phyloP scores from a whole-genome alignment of 2,329 filamentous ascomycete genomes.

The Penicillium paneum region DNA sequence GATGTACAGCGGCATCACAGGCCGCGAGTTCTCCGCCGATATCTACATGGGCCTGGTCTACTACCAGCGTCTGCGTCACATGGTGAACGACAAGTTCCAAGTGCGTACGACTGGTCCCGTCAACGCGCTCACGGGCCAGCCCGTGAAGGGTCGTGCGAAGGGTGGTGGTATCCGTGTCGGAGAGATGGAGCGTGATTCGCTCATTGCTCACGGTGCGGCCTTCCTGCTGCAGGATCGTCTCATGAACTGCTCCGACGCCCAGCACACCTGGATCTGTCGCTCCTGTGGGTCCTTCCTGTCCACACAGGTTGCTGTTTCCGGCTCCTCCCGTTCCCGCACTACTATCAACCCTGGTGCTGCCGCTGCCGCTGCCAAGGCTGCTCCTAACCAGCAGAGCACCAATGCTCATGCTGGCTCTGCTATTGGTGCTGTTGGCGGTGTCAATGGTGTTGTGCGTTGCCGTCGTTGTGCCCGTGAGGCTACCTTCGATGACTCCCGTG shows the following conservation, averaged over 20 bases:
- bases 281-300: conserved; percentile 87
- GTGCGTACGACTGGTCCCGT: conserved; percentile 93
- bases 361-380: conserved; percentile 32
- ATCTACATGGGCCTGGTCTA: conserved; percentile 97
- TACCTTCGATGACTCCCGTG: conserved; percentile 62
- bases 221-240: conserved; percentile 93
- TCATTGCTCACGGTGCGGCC: conserved; percentile 91
- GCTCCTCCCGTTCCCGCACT: conserved; percentile 27
- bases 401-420: conserved; percentile 44
- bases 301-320: conserved; percentile 58
- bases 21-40: conserved; percentile 87
- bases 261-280: conserved; percentile 83
- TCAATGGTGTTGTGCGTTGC: conserved; percentile 67
- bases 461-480: conserved; percentile 70
- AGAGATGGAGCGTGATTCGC: conserved; percentile 96
- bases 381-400: conserved; percentile 26
- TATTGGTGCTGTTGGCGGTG: conserved; percentile 59
- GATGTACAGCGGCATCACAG: conserved; percentile 97
- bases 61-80: conserved; percentile 96
- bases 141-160: conserved; percentile 93
- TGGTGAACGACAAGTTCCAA: conserved; percentile 99
- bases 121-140: conserved; percentile 85
- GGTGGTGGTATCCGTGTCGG: conserved; percentile 98
- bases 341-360: conserved; percentile 29
- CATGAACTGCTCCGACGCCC: conserved; percentile 95